Evolutionary conservation across 2,329 filamentous ascomycete species (phyloP), one percentile per base, ranked within the genome.

Genomic region (Bipolaris gigantea): DNA sequence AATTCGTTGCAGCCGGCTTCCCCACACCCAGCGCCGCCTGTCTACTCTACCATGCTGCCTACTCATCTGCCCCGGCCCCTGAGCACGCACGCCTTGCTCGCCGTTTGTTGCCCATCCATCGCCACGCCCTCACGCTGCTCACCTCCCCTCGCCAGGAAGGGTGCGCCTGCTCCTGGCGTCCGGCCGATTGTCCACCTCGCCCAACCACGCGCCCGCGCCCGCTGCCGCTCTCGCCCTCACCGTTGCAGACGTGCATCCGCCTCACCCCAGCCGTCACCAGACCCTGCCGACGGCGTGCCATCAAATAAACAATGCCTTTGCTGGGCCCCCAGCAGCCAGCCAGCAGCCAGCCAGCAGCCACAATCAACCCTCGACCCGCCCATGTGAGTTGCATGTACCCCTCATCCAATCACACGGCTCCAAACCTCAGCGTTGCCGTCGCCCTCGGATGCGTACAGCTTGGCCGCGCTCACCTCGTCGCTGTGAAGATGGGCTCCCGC

Each of bases 401-500:
- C 50, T 73, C 67, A 73, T 48, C 71, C 68, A 67, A 68, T 72
- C 53, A 65, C 66, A 48, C 64, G 56, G 48, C 57, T 51, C 73
- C 73, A 75, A n/a, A 70, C 57, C 25, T 53, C 62, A 50, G 60
- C 58, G 52, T 67, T 65, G 57, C 71, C 72, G 60, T 69, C 63
- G 59, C 62, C 67, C 61, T 70, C 65, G 23, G 67, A 60, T 49
- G 69, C 64, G 59, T 73, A 78, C 46, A 82, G 71, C 66, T 77
- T 79, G 36, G 83, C 83, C 38, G 81, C 77, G 25, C 74, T 73
- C 60, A 79, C 71, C 72, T 86, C 83, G 55, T 83, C 81, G 3
- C 80, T 76, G 64, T 85, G 82, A 61, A 85, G 72, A 76, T 86
- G 83, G 21, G 82, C 83, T 16, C 83, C 83, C 13, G 81, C 82